Base-by-base conservation (phyloP, 176 grass and related monocot species). In the Carex myosuroides region DNA sequence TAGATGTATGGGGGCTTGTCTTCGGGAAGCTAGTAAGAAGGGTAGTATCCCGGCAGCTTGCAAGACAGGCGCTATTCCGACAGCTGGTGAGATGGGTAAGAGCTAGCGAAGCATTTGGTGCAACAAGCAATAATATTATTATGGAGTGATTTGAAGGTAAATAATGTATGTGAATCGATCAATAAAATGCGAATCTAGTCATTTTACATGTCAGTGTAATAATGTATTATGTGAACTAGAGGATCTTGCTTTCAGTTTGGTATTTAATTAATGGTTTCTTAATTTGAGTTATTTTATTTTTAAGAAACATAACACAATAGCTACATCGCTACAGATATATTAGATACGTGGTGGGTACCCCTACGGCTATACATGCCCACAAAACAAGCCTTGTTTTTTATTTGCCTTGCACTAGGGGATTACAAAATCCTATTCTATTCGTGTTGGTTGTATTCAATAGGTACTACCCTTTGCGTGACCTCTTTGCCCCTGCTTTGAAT, bases 381-480 rank as follows among this genome's bases (percentile, higher is more conserved):
- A 50, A 50, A 12, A 12, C 10, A 6, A 41, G 5, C 33, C 33
- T 69, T 69, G 13, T 41, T 69, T 18, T 48, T 70, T 70, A 9
- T 70, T 8, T 70, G 33, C 26, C 66, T 14, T 70, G 66, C 8
- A 41, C 14, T 18, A 2, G 33, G 33, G 16, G 66, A n/a, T 70
- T 70, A 30, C 26, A 65, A 70, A 70, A 70, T 46, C 39, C 71
- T 76, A 54, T 24, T 14, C 71, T 75, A 53, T 24, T 14, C 10
- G 4, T 70, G 13, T 70, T 41, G 13, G 16, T 6, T 69, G 13
- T 41, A 2, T 10, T 18, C 58, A 10, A 37, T 26, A 67, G 33
- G 33, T 9, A 76, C 22, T 76, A 39, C 37, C 4, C 66, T 70
- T 75, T 76, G 71, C 71, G 71, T 76, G 46, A 76, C 71, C 71